Conservation (phyloP, 306 rosid species). For the Trifolium fragiferum region DNA sequence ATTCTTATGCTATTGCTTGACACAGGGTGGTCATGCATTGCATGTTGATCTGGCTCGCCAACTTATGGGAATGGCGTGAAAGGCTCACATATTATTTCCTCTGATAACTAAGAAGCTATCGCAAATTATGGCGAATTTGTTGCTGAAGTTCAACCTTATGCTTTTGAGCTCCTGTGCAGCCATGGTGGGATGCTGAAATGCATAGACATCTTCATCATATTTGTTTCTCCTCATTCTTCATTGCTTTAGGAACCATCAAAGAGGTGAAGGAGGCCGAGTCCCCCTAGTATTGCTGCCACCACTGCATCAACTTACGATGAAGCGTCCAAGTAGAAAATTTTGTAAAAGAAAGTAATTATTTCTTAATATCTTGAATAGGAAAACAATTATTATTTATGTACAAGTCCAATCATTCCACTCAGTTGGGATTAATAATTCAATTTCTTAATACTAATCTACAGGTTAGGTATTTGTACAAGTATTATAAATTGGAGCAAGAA, state of each 20-base stretch:
- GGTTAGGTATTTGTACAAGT: neutral
- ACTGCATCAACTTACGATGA: neutral
- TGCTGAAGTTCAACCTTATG: slow-evolving; percentile 1
- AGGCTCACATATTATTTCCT: slow-evolving; percentile 1
- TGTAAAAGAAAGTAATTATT: slow-evolving; percentile 9
- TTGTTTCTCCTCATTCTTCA: neutral
- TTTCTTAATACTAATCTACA: neutral
- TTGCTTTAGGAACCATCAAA: neutral
- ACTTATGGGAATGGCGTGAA: slow-evolving; percentile 47
- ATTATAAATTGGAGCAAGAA: neutral
- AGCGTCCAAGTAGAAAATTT: neutral
- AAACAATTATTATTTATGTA: neutral
- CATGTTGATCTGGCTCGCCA: slow-evolving; percentile 69
- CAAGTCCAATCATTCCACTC: neutral
- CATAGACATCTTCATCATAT: neutral
- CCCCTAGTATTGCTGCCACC: neutral
- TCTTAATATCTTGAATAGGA: neutral
- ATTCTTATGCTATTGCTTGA: slow-evolving; percentile 3
- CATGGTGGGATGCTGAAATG: slow-evolving; percentile 29
- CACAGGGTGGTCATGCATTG: slow-evolving; percentile 82
- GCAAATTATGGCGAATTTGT: slow-evolving; percentile 25
- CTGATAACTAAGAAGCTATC: neutral
- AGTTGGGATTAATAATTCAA: neutral
- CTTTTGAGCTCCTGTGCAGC: slow-evolving; percentile 10
- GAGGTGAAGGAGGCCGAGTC: neutral